Percentiles rank a stretch among this genome's conserved stretches.
These are phyloP conservation scores for Saccharomycopsis phalli DNA, from an alignment of 1,139 yeast species.

Conservation along the genomic window DNA sequence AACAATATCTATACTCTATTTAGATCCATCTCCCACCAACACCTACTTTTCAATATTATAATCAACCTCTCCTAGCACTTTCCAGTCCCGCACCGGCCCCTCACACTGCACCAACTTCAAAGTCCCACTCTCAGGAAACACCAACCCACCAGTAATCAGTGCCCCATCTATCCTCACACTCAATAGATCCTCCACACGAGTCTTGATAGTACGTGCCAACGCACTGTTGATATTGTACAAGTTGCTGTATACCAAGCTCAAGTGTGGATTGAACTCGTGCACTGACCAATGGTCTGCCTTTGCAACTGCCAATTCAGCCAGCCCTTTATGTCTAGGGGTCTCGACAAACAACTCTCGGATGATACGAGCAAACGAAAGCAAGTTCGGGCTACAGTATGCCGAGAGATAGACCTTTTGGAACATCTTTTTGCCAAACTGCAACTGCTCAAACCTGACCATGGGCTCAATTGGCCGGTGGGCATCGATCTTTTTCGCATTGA, in stretches of 20 bases:
- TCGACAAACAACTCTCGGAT: slow-evolving; percentile 61
- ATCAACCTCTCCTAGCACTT: slow-evolving; percentile 52
- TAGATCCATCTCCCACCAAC: too few relatives aligned
- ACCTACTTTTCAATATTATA: slow-evolving; percentile 19
- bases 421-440: slow-evolving; percentile 35
- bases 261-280: slow-evolving; percentile 60
- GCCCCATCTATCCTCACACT: slow-evolving; percentile 39
- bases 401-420: slow-evolving; percentile 60
- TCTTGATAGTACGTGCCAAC: slow-evolving; percentile 53
- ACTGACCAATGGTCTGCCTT: slow-evolving; percentile 44
- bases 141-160: slow-evolving; percentile 22
- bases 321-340: slow-evolving; percentile 22
- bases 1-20: too few relatives aligned
- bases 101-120: slow-evolving; percentile 64
- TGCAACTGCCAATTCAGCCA: slow-evolving; percentile 23
- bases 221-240: slow-evolving; percentile 59
- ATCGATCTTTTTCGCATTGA: slow-evolving; percentile 8
- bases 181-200: slow-evolving; percentile 62
- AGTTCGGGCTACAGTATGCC: slow-evolving; percentile 45
- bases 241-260: slow-evolving; percentile 63
- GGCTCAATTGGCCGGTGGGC: slow-evolving; percentile 27
- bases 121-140: slow-evolving; percentile 57
- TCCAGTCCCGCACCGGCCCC: slow-evolving; percentile 71
- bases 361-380: slow-evolving; percentile 58
- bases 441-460: slow-evolving; percentile 25